These are phyloP conservation scores for Cercospora nicotianae DNA, from an alignment of 2,329 filamentous ascomycete genomes.

Conservation along the genomic window DNA sequence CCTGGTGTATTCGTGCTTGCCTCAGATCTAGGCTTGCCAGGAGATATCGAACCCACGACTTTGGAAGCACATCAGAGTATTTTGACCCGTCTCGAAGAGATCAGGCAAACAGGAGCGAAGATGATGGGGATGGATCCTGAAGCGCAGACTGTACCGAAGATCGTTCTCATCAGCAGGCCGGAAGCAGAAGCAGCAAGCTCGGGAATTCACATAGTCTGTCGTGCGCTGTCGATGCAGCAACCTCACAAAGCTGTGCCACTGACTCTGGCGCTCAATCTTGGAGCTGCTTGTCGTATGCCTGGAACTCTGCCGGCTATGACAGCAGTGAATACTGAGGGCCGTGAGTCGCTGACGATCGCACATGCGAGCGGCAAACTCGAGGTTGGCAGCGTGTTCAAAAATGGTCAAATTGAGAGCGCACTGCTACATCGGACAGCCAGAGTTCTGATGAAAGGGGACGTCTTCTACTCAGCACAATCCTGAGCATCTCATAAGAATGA, in stretches of 20 bases:
- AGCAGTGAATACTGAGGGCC: slow-evolving; percentile 23
- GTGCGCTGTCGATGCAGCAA: slow-evolving; percentile 48
- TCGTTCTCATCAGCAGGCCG: slow-evolving; percentile 54
- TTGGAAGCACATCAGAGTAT: slow-evolving; percentile 53
- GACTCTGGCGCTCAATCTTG: slow-evolving; percentile 46
- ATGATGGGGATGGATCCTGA: slow-evolving; percentile 60
- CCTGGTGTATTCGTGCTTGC: slow-evolving; percentile 64
- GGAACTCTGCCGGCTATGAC: slow-evolving; percentile 31
- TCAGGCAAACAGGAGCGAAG: slow-evolving; percentile 58
- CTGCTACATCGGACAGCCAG: slow-evolving; percentile 34
- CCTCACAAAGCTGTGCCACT: slow-evolving; percentile 48
- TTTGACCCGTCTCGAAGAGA: slow-evolving; percentile 56
- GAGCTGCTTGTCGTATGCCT: slow-evolving; percentile 41
- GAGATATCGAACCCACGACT: slow-evolving; percentile 55
- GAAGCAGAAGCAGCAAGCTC: slow-evolving; percentile 4
- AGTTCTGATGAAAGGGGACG: slow-evolving; percentile 36
- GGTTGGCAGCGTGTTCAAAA: slow-evolving; percentile 31
- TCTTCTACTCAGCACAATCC: slow-evolving; percentile 26
- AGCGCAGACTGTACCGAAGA: slow-evolving; percentile 61
- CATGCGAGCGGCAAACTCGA: slow-evolving; percentile 35
- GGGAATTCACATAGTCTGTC: slow-evolving; percentile 42
- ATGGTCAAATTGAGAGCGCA: slow-evolving; percentile 33
- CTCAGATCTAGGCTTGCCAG: slow-evolving; percentile 52
- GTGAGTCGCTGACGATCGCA: slow-evolving; percentile 30
- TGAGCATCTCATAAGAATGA: neutral